These are phyloP conservation scores for Leishmania guyanensis DNA, from an alignment of 208 protist species.

Conservation along the genomic window DNA sequence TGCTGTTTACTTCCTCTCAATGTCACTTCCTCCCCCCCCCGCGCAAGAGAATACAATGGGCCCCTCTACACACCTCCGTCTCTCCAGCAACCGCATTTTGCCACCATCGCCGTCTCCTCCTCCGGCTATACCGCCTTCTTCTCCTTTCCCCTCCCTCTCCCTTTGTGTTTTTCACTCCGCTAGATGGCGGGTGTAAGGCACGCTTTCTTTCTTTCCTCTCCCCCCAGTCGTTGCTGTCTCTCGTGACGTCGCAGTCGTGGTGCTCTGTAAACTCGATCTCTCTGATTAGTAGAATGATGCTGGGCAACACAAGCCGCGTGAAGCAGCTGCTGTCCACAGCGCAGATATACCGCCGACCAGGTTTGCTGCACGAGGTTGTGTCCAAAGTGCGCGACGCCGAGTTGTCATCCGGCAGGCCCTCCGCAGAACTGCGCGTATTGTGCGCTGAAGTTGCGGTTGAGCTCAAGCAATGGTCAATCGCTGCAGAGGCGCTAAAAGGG, in stretches of 20 bases:
- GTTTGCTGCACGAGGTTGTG: constrained; percentile 24
- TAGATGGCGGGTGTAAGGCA: no score
- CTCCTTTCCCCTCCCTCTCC: neutral
- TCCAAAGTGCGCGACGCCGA: constrained; percentile 22
- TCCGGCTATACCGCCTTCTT: no score
- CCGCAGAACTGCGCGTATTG: constrained; percentile 65
- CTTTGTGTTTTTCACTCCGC: neutral
- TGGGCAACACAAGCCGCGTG: constrained; percentile 20
- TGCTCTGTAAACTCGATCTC: neutral
- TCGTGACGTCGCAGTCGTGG: neutral
- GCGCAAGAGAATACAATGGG: neutral
- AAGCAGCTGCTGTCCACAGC: constrained; percentile 32
- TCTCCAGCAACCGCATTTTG: no score
- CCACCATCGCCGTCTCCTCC: neutral
- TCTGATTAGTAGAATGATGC: neutral
- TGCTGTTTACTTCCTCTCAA: neutral
- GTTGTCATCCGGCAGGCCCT: constrained; percentile 7
- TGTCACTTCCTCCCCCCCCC: neutral
- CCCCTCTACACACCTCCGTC: no score
- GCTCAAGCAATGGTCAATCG: constrained; percentile 61
- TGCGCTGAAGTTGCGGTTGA: constrained; percentile 78
- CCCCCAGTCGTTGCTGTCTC: neutral
- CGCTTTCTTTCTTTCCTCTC: neutral
- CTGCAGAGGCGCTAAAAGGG: constrained; percentile 40
- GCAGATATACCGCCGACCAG: constrained; percentile 25